Conservation (phyloP, 2,329 filamentous ascomycete species). For the Aspergillus texensis region DNA sequence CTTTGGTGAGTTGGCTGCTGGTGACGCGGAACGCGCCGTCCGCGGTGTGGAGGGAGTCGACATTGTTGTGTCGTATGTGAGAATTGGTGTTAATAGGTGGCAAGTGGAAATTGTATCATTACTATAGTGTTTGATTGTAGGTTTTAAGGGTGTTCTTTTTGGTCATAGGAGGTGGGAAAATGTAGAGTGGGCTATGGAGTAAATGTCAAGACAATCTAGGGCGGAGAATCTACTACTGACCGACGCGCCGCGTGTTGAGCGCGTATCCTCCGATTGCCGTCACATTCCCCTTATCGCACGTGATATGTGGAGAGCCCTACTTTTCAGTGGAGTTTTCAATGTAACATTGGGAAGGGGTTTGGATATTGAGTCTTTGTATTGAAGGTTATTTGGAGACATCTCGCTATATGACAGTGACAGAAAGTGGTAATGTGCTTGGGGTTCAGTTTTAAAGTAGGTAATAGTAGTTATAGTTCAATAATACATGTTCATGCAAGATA, state of each 20-base stretch:
- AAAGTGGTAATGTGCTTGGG: background rate
- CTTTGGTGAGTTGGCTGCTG: slow-evolving; percentile 31
- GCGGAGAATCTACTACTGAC: slow-evolving; percentile 15
- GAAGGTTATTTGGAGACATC: background rate
- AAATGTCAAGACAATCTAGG: slow-evolving; percentile 9
- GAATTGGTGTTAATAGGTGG: background rate
- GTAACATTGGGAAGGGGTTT: background rate
- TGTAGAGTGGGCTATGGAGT: background rate
- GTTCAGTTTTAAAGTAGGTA: background rate
- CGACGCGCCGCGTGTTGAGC: slow-evolving; percentile 18
- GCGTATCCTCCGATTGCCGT: slow-evolving; percentile 10
- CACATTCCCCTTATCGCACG: slow-evolving; percentile 18
- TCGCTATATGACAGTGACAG: background rate
- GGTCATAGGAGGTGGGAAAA: background rate
- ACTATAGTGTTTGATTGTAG: background rate
- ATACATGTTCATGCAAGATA: slow-evolving; percentile 16
- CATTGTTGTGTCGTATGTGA: slow-evolving; percentile 20
- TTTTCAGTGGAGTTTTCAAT: background rate
- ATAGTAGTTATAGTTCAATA: slow-evolving; percentile 12
- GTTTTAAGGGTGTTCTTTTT: no score
- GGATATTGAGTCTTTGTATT: background rate
- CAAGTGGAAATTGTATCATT: background rate
- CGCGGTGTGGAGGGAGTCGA: slow-evolving; percentile 37
- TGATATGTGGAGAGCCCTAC: slow-evolving; percentile 7
- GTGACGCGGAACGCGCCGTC: slow-evolving; percentile 36